phyloP scores from a whole-genome alignment of 1,139 yeast genomes.

The Geotrichum aggregatum region DNA sequence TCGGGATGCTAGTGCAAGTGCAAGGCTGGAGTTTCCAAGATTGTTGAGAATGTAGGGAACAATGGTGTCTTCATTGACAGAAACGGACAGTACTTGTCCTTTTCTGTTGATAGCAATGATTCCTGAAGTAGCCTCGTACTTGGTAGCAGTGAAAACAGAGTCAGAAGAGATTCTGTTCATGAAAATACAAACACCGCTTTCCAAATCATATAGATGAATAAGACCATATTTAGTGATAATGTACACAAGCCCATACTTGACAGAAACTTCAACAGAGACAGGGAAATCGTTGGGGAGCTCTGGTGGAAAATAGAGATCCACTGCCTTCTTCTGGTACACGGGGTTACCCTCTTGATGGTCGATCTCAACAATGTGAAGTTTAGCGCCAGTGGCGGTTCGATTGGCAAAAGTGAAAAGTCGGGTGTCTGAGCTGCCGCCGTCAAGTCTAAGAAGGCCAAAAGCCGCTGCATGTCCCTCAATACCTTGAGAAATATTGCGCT shows the following conservation, averaged over 20 bases:
- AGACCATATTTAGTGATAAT: constrained; percentile 93
- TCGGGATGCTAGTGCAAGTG: constrained; percentile 84
- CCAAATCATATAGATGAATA: constrained; percentile 91
- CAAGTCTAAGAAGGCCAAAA: constrained; percentile 71
- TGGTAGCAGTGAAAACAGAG: constrained; percentile 86
- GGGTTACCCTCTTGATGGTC: constrained; percentile 88
- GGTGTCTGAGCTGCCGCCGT: constrained; percentile 71
- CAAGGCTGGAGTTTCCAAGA: constrained; percentile 80
- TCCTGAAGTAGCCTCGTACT: constrained; percentile 68
- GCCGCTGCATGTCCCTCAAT: constrained; percentile 97
- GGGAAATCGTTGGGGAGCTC: constrained; percentile 98
- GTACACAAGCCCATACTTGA: constrained; percentile 81
- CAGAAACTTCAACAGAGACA: constrained; percentile 81
- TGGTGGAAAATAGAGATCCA: constrained; percentile 93
- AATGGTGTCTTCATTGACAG: constrained; percentile 76
- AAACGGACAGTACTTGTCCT: constrained; percentile 93
- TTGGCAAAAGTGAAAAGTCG: constrained; percentile 85
- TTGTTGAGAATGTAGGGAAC: constrained; percentile 87
- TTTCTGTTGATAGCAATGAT: constrained; percentile 88
- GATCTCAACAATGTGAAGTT: constrained; percentile 87
- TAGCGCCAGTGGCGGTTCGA: constrained; percentile 80
- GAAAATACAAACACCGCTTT: constrained; percentile 85
- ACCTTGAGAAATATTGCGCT: constrained; percentile 90
- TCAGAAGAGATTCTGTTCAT: constrained; percentile 96
- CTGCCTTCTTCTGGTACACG: constrained; percentile 80